phyloP scores from a whole-genome alignment of 2,329 filamentous ascomycete species.

The Sclerotinia spermophila region DNA sequence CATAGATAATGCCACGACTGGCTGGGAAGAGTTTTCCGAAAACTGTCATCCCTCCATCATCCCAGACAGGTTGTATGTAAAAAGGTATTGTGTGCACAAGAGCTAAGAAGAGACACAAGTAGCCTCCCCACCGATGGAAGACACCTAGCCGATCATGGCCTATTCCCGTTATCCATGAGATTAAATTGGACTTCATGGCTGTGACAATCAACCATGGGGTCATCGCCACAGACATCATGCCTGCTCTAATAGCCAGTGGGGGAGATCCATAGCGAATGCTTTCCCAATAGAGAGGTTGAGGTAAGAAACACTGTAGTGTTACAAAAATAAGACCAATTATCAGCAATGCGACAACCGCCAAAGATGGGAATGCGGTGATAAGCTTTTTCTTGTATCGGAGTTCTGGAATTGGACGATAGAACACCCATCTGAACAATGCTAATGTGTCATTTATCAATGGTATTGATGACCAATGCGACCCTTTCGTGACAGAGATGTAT shows the following conservation, averaged over 20 bases:
- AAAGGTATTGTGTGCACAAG: constrained; percentile 85
- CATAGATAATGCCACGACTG: constrained; percentile 69
- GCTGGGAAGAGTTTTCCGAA: constrained; percentile 68
- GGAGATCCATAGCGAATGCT: constrained; percentile 86
- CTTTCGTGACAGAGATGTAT: constrained; percentile 51
- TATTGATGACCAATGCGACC: constrained; percentile 73
- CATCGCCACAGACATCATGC: constrained; percentile 89
- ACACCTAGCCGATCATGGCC: constrained; percentile 91
- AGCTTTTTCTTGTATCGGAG: constrained; percentile 60
- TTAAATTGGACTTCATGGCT: constrained; percentile 85
- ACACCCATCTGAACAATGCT: constrained; percentile 81
- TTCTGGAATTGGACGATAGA: constrained; percentile 81
- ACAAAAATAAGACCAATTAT: constrained; percentile 68
- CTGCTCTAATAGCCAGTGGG: constrained; percentile 78
- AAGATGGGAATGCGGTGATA: constrained; percentile 74
- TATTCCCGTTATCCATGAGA: constrained; percentile 82
- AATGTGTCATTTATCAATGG: constrained; percentile 71
- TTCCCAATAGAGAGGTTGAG: constrained; percentile 83
- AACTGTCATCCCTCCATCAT: constrained; percentile 67
- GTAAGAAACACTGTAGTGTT: constrained; percentile 77
- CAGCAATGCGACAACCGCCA: constrained; percentile 67
- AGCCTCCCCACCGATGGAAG: constrained; percentile 87
- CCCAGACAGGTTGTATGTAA: constrained; percentile 83
- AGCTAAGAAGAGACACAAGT: constrained; percentile 77
- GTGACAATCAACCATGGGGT: constrained; percentile 90